A percentile compares a stretch with the other conserved stretches of the same genome.
These are phyloP conservation scores for Mycena vulgaris DNA, from an alignment of 768 basidiomycete species.

Conservation along the genomic window DNA sequence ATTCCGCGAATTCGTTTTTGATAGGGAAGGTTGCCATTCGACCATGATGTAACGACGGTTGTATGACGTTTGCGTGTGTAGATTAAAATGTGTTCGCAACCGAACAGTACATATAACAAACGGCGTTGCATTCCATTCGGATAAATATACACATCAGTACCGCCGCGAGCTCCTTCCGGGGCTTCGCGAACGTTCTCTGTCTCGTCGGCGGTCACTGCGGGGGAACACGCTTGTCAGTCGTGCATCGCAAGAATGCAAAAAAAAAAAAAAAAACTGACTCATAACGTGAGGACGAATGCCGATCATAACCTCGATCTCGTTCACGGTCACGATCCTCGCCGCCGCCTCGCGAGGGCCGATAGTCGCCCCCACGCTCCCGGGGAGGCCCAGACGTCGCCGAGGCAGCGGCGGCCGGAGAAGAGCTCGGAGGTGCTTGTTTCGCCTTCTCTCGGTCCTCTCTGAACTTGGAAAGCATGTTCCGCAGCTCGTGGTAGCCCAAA, in stretches of 20 bases:
- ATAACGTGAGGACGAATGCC: slow-evolving; percentile 78
- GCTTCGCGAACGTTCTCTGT: slow-evolving; percentile 82
- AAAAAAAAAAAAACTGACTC: slow-evolving; percentile 61
- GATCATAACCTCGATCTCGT: slow-evolving; percentile 78
- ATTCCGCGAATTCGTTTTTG: not conserved
- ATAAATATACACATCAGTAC: slow-evolving; percentile 55
- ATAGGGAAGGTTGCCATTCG: slow-evolving; percentile 17
- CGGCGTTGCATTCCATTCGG: not conserved
- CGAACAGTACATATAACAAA: slow-evolving; percentile 31
- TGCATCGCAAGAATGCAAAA: slow-evolving; percentile 38
- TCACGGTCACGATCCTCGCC: slow-evolving; percentile 75
- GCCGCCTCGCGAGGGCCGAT: slow-evolving; percentile 73
- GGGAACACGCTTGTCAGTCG: slow-evolving; percentile 39
- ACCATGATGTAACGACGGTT: slow-evolving; percentile 12
- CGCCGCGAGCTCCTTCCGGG: slow-evolving; percentile 70
- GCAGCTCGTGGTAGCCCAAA: slow-evolving; percentile 97
- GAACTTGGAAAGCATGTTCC: slow-evolving; percentile 93
- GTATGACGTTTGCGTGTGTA: slow-evolving; percentile 24
- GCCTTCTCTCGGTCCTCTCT: slow-evolving; percentile 92
- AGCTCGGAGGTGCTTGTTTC: slow-evolving; percentile 67
- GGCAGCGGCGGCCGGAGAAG: slow-evolving; percentile 55
- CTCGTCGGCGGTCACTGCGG: slow-evolving; percentile 77
- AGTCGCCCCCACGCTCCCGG: slow-evolving; percentile 60
- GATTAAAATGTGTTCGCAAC: slow-evolving; percentile 15
- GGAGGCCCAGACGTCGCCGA: slow-evolving; percentile 58